A percentile compares a stretch with the other conserved stretches of the same genome.
These are phyloP conservation scores for Solidago caesia DNA, from an alignment of 129 eudicot species.

Conservation along the genomic window DNA sequence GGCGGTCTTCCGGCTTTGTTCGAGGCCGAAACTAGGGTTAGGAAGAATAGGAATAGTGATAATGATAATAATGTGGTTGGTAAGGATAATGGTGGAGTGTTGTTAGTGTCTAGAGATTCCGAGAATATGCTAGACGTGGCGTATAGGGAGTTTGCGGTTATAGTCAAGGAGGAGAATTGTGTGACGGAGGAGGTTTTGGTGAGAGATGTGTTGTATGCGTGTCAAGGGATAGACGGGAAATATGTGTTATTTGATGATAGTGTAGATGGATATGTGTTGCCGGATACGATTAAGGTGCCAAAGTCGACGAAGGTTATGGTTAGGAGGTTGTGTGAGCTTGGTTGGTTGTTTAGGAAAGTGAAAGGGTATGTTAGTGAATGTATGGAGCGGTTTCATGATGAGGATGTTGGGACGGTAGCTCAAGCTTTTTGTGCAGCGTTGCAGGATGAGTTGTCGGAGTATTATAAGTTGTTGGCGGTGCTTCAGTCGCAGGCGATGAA, in stretches of 20 bases:
- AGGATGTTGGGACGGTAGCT: constrained; percentile 91
- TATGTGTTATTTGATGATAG: constrained; percentile 64
- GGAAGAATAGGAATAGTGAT: constrained; percentile 16
- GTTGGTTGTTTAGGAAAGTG: constrained; percentile 92
- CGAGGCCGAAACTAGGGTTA: constrained; percentile 38
- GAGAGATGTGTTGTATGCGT: constrained; percentile 90
- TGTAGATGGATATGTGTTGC: constrained; percentile 61
- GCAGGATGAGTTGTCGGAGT: constrained; percentile 91
- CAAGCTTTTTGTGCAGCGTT: constrained; percentile 98
- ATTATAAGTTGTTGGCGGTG: constrained; percentile 83
- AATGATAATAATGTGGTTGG: constrained; percentile 5
- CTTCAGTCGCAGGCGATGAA: constrained; percentile 85
- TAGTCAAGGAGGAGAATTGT: constrained; percentile 73
- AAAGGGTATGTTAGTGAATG: constrained; percentile 73
- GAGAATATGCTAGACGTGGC: constrained; percentile 75
- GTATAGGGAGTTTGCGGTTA: constrained; percentile 59
- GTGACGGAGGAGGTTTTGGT: constrained; percentile 90
- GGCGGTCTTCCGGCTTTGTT: constrained; percentile 67
- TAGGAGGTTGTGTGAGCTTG: constrained; percentile 80
- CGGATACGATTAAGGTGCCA: constrained; percentile 56
- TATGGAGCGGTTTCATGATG: constrained; percentile 65
- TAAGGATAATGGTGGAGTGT: constrained; percentile 53
- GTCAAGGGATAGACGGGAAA: constrained; percentile 96
- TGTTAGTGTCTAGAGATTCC: constrained; percentile 69
- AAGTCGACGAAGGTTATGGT: constrained; percentile 66